Evolutionary conservation across 176 grass and related monocot genomes (phyloP).

Genomic region (Coix lacrymajobi): DNA sequence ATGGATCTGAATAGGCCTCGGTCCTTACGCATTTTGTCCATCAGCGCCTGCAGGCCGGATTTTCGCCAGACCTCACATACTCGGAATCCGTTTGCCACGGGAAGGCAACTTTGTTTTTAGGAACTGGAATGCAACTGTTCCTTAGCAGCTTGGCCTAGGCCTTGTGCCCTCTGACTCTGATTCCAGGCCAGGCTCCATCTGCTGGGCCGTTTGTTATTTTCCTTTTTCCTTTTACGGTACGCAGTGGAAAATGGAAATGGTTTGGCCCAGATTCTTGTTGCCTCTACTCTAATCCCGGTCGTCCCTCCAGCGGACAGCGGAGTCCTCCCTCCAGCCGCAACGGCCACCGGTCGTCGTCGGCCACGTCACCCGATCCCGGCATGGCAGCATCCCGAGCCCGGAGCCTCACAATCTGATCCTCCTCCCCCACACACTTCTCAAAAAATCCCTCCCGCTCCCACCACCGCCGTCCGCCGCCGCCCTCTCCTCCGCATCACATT

Average conservation of each 20-base stretch:
- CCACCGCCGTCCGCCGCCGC: neutral
- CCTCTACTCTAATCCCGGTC: no score
- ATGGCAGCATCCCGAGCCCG: neutral
- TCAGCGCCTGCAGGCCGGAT: no score
- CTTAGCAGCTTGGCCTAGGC: no score
- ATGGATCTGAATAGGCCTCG: no score
- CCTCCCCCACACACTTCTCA: slow-evolving; percentile 8
- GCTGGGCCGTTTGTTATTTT: neutral
- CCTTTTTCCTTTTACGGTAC: neutral
- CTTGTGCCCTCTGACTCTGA: no score
- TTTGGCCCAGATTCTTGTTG: neutral
- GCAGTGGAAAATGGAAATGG: neutral
- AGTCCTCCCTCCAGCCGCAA: rapidly evolving
- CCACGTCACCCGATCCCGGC: slow-evolving; percentile 20
- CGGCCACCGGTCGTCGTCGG: slow-evolving; percentile 14
- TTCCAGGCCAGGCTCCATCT: neutral
- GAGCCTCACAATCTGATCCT: slow-evolving; percentile 24
- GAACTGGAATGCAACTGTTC: no score
- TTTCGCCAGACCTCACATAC: no score
- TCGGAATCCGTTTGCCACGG: no score
- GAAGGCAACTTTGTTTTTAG: no score
- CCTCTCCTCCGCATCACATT: neutral
- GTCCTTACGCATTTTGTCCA: no score
- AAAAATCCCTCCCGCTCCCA: slow-evolving; percentile 15
- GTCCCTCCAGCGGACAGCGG: no score